A percentile compares a stretch with the other conserved stretches of the same genome.
phyloP scores from a whole-genome alignment of 208 protist species.

The Leishmania mexicana region DNA sequence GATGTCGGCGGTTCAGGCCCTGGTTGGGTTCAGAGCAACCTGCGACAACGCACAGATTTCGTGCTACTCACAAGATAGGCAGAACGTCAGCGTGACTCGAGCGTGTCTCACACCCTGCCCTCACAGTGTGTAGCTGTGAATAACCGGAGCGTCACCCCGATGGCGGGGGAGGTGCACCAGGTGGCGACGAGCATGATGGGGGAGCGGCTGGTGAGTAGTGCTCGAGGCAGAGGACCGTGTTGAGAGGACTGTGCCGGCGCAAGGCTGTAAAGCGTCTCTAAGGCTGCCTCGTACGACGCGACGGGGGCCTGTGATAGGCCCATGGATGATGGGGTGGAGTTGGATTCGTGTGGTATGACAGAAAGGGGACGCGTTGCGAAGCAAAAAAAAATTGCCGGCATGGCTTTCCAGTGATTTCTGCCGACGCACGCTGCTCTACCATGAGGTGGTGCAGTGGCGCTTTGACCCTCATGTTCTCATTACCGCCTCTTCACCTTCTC shows the following conservation, averaged over 20 bases:
- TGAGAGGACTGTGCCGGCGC: background rate
- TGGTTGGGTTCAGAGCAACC: background rate
- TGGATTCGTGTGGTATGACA: background rate
- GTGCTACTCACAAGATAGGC: background rate
- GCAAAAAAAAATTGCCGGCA: background rate
- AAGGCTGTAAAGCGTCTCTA: background rate
- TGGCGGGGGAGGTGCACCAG: background rate
- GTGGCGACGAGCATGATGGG: background rate
- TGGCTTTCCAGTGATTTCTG: background rate
- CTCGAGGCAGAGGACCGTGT: background rate
- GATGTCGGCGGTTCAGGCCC: background rate
- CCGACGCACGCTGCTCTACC: background rate
- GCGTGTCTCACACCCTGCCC: background rate
- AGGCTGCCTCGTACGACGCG: background rate
- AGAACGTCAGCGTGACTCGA: background rate
- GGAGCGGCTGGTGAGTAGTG: background rate
- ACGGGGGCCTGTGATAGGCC: background rate
- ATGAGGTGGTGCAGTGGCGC: background rate
- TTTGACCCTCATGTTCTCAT: background rate
- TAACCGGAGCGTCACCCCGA: background rate
- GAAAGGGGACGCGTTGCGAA: background rate
- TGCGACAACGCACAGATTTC: background rate
- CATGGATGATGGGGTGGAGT: background rate
- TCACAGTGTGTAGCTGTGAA: background rate
- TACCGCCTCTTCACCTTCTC: background rate